Evolutionary conservation across 2,329 filamentous ascomycete species (phyloP), one percentile per base, ranked within the genome.

Genomic region (Colletotrichum sp.): DNA sequence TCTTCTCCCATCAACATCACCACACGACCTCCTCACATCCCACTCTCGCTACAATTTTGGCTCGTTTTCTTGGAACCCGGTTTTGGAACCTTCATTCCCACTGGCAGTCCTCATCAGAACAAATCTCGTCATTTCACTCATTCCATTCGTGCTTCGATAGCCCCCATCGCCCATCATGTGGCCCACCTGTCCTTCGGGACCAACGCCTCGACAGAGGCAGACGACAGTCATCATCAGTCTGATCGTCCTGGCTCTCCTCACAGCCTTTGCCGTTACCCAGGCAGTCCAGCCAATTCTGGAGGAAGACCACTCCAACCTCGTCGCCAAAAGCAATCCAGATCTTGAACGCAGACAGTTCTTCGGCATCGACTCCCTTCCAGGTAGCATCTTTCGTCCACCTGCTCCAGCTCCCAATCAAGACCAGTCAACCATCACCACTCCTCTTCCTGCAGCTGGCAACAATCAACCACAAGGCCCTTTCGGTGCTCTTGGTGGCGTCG

Each of bases 21-120:
- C 48, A 30, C 28, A 34, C 66, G 8, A 34, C 22, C 68, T 55
- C 71, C 25, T 52, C 67, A 61, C 71, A 68, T 64, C 57, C 44
- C 59, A 76, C 74, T 63, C 13, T 77, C 74, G 69, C 74, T 77
- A 65, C 70, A 69, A 30, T 69, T 77, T 76, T 74, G 76, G 74
- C 70, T 76, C 48, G 44, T 68, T 76, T 77, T 72, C 61, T 77
- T 73, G 76, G 65, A 70, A 64, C 69, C 61, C 70, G 44, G 30
- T 71, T 71, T 77, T 76, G 74, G 69, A 76, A 64, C 69, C 71
- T 19, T 61, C 72, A 74, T 75, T 75, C 25, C 32, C 72, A 66
- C 63, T 25, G 71, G 25, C 59, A 74, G 44, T 66, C 16, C 74
- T 69, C 48, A 65, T 55, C 44, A 60, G 44, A 74, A 61, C 59